Conservation (phyloP, 306 rosid genomes). For the Ormosia semicastrata region DNA sequence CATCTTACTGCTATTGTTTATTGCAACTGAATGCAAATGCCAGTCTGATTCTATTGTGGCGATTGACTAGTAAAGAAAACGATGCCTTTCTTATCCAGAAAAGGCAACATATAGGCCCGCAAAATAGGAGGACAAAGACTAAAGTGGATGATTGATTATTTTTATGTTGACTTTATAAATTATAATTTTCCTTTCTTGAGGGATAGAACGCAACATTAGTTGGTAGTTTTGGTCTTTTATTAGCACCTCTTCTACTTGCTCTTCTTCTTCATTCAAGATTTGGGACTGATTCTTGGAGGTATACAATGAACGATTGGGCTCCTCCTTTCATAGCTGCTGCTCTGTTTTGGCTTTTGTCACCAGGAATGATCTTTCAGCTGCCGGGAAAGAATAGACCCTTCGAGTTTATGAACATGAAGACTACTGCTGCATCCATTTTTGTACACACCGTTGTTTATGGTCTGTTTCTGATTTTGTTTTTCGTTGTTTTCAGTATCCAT, state of each 20-base stretch:
- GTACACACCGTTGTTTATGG: constrained; percentile 83
- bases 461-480: constrained; percentile 66
- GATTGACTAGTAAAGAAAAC: constrained; percentile 40
- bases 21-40: neutral
- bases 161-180: neutral
- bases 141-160: constrained; percentile 37
- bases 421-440: constrained; percentile 73
- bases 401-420: constrained; percentile 83
- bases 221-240: neutral
- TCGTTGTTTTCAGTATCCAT: constrained; percentile 70
- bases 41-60: neutral
- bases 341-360: constrained; percentile 72
- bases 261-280: constrained; percentile 9
- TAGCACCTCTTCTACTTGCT: neutral
- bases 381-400: constrained; percentile 72
- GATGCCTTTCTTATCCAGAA: constrained; percentile 56
- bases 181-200: constrained; percentile 26
- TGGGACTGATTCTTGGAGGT: neutral
- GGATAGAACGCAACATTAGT: neutral
- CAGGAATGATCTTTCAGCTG: constrained; percentile 86
- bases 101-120: neutral
- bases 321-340: constrained; percentile 80
- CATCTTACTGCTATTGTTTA: constrained; percentile 7
- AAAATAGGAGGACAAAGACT: constrained; percentile 11
- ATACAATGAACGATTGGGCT: constrained; percentile 75